Evolutionary conservation across 2,329 filamentous ascomycete species (phyloP), one percentile per base, ranked within the genome.

Genomic region (Lecanicillium sp.): DNA sequence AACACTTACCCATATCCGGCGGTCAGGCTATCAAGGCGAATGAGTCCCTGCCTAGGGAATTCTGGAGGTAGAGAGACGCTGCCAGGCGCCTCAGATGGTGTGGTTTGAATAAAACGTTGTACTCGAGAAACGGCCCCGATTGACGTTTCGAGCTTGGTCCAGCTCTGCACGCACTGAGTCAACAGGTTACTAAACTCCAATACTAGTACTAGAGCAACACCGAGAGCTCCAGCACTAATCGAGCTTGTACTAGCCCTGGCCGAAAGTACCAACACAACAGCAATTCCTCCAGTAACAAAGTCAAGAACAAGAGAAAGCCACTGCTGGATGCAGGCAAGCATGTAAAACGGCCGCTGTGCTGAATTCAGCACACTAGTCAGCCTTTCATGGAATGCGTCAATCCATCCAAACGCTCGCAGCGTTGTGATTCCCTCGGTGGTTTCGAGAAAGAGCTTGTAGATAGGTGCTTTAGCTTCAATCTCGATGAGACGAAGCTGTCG

Each of bases 281-380:
- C 68, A 22, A 74, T 55, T 2, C 49, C 62, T 1, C 68, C 62
- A 1, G 70, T 63, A 4, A 52, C 30, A 3, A 73, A 47, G 41
- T 72, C 67, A 9, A 74, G 47, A 1, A 68, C 65, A 1, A 73
- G 48, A 0, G 56, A 63, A 1, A 73, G 53, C 68, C 70, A 73
- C 17, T 63, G 54, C 43, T 73, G 70, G 11, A 72, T 63, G 17
- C 62, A 61, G 37, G 58, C 65, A 9, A 71, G 56, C 7, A 71
- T 52, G 41, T 74, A 57, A 11, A 46, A 52, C 1, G 53, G 53
- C 12, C 48, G 42, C 20, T 56, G 54, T 1, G 53, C 55, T 1
- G 33, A 36, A 34, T 46, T 68, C 7, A 75, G 56, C 35, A 42
- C 44, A 29, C 27, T 30, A 22, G 20, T 20, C 18, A 46, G 44